Evolutionary conservation across 208 protist species (phyloP).

Genomic region (Leishmania braziliensis): DNA sequence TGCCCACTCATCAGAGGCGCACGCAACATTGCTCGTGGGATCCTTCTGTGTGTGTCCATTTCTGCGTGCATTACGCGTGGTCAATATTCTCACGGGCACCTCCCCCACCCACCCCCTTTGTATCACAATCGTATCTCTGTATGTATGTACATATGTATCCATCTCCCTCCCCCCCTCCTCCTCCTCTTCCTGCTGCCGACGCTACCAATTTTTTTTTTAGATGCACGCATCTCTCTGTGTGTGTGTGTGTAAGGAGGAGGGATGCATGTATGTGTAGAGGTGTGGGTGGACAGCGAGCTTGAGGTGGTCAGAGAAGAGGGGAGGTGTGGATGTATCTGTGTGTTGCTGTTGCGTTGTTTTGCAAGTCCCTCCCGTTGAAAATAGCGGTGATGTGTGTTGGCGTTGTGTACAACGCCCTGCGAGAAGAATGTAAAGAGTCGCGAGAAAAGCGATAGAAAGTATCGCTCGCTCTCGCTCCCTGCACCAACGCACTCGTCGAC

Average conservation of each 20-base stretch:
- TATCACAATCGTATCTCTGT: slow-evolving; percentile 4
- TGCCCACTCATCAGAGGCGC: neutral
- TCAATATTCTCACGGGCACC: neutral
- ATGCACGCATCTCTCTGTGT: too few relatives aligned
- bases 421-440: neutral
- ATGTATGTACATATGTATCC: slow-evolving; percentile 10
- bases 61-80: neutral
- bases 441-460: neutral
- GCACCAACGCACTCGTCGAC: neutral
- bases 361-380: neutral
- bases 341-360: neutral
- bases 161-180: neutral
- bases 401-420: neutral
- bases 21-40: neutral
- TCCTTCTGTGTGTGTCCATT: neutral
- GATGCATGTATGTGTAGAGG: too few relatives aligned
- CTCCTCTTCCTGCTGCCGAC: neutral
- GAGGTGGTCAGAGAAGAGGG: neutral
- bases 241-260: too few relatives aligned
- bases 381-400: neutral
- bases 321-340: neutral
- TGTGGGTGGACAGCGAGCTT: too few relatives aligned
- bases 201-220: neutral
- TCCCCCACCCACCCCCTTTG: neutral
- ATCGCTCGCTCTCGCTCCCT: neutral